Base-by-base conservation (phyloP, 371 early-diverging fungal species). In the Mucor lusitanicus region DNA sequence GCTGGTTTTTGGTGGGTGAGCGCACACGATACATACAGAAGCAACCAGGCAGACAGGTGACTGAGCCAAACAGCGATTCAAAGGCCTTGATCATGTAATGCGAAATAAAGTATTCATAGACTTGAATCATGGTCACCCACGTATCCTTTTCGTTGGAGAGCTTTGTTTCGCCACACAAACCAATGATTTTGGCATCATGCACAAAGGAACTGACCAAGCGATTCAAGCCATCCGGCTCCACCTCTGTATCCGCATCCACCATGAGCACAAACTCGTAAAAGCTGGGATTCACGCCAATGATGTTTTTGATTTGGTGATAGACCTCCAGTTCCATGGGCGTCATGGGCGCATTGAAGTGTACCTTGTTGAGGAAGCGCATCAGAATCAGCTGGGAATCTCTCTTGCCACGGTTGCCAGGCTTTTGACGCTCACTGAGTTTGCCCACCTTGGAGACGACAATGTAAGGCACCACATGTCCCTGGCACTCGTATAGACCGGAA, bases 21-120 rank as follows among this genome's bases (percentile, higher is more conserved):
- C 94, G 91, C 21, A 98, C 81, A 39, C 97, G 88, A 76, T 97
- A 98, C 93, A 94, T 94, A 64, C 88, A 93, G 85, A 95, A 95
- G 74, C 94, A 97, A 7, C 97, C 95, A 2, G 95, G 95, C 30
- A 96, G 73, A 87, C 94, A 97, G 59, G 96, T 97, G 11, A 94
- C 93, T 32, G 90, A 87, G 9, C 92, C 92, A 81, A 95, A 94
- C 35, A 94, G 76, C 25, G 88, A 87, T 69, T 93, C 94, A 77
- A 98, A 98, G 3, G 94, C 93, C 79, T 97, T 97, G 62, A 87
- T 90, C 55, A 96, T 85, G 73, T 97, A 97, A 75, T 98, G 99
- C 15, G 92, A 93, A 55, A 97, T 96, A 48, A 80, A 84, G 32
- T 83, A 94, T 78, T 94, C 77, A 73, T 92, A 87, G 58, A 83